Evolutionary conservation across 1,139 yeast genomes (phyloP).

Genomic region (Taphrina deformans): DNA sequence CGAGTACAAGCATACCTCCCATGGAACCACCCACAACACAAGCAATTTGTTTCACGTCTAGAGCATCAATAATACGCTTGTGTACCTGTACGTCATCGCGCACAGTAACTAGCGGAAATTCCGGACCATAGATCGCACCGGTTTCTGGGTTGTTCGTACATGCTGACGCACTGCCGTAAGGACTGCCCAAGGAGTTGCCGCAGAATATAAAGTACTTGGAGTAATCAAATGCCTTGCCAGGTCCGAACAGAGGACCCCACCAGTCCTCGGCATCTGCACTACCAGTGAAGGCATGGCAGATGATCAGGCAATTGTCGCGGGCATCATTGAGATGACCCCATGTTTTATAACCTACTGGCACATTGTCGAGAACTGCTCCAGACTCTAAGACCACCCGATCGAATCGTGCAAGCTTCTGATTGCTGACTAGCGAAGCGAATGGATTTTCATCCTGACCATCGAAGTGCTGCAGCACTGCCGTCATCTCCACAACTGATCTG

Average conservation of each 20-base stretch:
- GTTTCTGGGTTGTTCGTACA: slow-evolving; percentile 72
- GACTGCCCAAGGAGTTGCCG: slow-evolving; percentile 87
- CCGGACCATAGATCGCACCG: slow-evolving; percentile 77
- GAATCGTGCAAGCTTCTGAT: slow-evolving; percentile 77
- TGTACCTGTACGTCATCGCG: slow-evolving; percentile 90
- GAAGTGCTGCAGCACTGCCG: slow-evolving; percentile 11
- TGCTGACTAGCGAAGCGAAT: slow-evolving; percentile 70
- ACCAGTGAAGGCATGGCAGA: slow-evolving; percentile 94
- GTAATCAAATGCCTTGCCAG: slow-evolving; percentile 86
- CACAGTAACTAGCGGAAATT: slow-evolving; percentile 87
- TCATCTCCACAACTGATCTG: too few relatives aligned
- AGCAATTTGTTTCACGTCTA: slow-evolving; percentile 75
- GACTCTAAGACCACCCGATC: slow-evolving; percentile 77
- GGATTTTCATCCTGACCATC: slow-evolving; percentile 52
- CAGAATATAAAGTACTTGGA: slow-evolving; percentile 81
- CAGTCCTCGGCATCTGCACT: slow-evolving; percentile 93
- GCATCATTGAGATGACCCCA: slow-evolving; percentile 80
- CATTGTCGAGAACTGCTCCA: slow-evolving; percentile 68
- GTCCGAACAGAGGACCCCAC: slow-evolving; percentile 97
- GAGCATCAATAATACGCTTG: slow-evolving; percentile 63
- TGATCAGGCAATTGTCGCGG: slow-evolving; percentile 73
- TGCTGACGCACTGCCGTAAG: slow-evolving; percentile 95
- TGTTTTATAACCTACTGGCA: slow-evolving; percentile 92
- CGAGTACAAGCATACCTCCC: slow-evolving; percentile 98
- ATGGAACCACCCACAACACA: slow-evolving; percentile 93